A percentile compares a stretch with the other conserved stretches of the same genome.
phyloP scores from a whole-genome alignment of 208 protist species.

The Leishmania martiniquensis region DNA sequence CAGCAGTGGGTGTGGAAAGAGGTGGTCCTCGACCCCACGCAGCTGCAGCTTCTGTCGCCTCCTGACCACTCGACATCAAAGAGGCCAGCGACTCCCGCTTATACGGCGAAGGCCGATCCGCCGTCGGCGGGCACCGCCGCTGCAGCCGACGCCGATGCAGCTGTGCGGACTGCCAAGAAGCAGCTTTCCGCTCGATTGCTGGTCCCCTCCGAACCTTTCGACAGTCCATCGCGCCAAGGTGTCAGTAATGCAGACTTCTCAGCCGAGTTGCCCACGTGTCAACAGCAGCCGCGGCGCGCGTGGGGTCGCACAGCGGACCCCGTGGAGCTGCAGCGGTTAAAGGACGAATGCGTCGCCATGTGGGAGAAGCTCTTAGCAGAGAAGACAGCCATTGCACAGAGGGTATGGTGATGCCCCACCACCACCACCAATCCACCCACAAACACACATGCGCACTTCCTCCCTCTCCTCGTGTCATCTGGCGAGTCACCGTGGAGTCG shows the following conservation, averaged over 20 bases:
- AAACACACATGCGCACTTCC: no score
- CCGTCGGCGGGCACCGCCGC: background rate
- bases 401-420: background rate
- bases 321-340: slow-evolving; percentile 9
- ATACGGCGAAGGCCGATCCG: background rate
- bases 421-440: no score
- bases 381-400: slow-evolving; percentile 7
- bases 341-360: slow-evolving; percentile 6
- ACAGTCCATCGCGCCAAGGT: background rate
- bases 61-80: no score
- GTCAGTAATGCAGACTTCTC: background rate
- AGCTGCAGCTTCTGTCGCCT: slow-evolving; percentile 6
- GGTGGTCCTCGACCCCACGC: slow-evolving; percentile 15
- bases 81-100: background rate
- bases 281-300: slow-evolving; percentile 14
- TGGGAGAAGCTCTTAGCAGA: slow-evolving; percentile 8
- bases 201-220: background rate
- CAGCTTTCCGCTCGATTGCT: background rate
- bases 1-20: slow-evolving; percentile 18
- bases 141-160: background rate
- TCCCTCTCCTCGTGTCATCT: no score
- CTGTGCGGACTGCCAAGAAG: background rate
- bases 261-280: background rate
- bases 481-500: no score
- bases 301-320: slow-evolving; percentile 12